phyloP scores from a whole-genome alignment of 129 eudicot species.

The Solidago caesia region DNA sequence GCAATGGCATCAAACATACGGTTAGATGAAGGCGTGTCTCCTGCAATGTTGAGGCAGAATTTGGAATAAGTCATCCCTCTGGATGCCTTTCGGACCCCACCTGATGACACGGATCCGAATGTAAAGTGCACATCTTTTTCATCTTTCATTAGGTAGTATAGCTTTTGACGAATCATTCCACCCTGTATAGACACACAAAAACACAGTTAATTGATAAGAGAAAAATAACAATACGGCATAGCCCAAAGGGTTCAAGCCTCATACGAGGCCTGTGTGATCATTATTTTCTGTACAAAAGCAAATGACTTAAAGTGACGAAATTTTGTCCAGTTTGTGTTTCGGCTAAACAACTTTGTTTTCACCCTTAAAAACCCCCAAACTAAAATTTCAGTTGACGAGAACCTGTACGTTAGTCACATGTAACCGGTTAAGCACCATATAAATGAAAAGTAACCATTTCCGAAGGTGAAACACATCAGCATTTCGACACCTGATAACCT shows the following conservation, averaged over 20 bases:
- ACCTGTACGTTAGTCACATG: too few relatives aligned
- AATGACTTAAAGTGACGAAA: not conserved
- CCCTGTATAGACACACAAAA: slow-evolving; percentile 39
- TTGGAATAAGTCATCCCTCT: slow-evolving; percentile 65
- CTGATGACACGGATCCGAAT: slow-evolving; percentile 40
- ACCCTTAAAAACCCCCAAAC: not conserved
- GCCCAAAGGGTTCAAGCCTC: too few relatives aligned
- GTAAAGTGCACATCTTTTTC: slow-evolving; percentile 72
- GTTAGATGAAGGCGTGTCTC: slow-evolving; percentile 83
- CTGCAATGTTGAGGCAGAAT: slow-evolving; percentile 81
- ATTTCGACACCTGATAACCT: not conserved
- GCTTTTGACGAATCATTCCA: slow-evolving; percentile 67
- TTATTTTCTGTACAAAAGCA: too few relatives aligned
- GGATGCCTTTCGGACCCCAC: slow-evolving; percentile 52
- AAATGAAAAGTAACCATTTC: not conserved
- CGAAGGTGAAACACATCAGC: not conserved
- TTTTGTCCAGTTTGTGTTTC: not conserved
- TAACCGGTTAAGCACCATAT: not conserved
- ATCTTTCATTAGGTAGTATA: slow-evolving; percentile 66
- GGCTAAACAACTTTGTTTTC: not conserved
- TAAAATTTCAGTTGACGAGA: too few relatives aligned
- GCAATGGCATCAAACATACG: slow-evolving; percentile 76
- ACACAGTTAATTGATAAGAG: not conserved
- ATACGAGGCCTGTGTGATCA: too few relatives aligned
- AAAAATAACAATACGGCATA: not conserved